Conservation (phyloP, 2,329 filamentous ascomycete species). For the Colletotrichum siamense region DNA sequence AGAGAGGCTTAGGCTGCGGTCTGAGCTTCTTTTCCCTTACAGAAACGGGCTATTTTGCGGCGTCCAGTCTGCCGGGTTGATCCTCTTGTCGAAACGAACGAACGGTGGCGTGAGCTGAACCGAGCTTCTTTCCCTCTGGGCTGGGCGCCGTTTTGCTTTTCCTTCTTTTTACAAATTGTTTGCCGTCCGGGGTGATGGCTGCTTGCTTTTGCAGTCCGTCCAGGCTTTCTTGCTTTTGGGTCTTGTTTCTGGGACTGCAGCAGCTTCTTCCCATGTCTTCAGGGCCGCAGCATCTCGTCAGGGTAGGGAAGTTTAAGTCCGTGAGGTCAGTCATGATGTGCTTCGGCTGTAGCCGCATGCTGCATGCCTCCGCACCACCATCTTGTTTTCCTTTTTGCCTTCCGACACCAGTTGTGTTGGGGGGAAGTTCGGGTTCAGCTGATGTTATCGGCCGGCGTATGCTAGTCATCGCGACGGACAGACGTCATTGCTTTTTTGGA, state of each 20-base stretch:
- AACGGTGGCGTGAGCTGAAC: neutral
- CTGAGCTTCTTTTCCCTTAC: neutral
- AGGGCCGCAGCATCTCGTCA: neutral
- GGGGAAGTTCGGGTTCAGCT: neutral
- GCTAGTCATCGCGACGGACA: neutral
- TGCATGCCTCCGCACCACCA: neutral
- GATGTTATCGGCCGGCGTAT: neutral
- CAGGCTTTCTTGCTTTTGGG: neutral
- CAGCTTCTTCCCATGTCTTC: neutral
- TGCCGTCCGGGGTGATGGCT: neutral
- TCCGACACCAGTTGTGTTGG: neutral
- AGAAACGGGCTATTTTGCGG: neutral
- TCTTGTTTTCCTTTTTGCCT: neutral
- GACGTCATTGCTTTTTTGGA: neutral
- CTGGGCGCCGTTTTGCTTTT: neutral
- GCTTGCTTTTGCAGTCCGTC: neutral
- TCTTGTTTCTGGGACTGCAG: neutral
- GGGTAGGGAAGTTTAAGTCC: neutral
- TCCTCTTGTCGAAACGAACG: neutral
- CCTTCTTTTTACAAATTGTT: neutral
- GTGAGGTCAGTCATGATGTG: neutral
- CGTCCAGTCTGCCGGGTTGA: neutral
- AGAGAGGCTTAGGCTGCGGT: neutral
- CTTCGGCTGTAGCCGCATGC: neutral
- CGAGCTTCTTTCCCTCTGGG: neutral